phyloP scores from a whole-genome alignment of 345 rosid genomes.

The Durio zibethinus region DNA sequence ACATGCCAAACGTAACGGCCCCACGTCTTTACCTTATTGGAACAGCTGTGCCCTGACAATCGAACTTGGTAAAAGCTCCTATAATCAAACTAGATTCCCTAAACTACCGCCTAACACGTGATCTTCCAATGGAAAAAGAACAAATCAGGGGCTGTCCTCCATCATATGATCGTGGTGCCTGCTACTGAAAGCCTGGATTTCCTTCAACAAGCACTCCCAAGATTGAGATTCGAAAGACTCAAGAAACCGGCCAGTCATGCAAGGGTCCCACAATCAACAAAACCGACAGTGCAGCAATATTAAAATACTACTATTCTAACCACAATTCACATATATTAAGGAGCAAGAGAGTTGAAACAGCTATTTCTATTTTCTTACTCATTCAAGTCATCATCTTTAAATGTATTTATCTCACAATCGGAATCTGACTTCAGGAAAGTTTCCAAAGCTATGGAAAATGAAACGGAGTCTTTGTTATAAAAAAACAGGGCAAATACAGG shows the following conservation, averaged over 20 bases:
- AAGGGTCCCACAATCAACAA: neutral
- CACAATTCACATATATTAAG: neutral
- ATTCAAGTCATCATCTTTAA: neutral
- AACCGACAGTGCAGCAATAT: neutral
- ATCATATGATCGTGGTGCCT: too few species aligned
- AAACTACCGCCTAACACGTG: too few species aligned
- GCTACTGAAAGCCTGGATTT: neutral
- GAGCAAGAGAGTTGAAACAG: neutral
- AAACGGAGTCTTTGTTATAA: neutral
- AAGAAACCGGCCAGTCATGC: neutral
- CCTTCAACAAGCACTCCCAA: neutral
- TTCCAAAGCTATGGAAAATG: slow-evolving; percentile 11
- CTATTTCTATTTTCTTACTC: neutral
- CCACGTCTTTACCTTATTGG: neutral
- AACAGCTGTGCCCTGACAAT: neutral
- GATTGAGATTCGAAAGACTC: neutral
- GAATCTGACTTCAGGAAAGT: neutral
- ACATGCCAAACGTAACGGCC: neutral
- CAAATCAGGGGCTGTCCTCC: neutral
- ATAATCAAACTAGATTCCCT: too few species aligned
- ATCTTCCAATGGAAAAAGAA: too few species aligned
- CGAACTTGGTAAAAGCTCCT: neutral
- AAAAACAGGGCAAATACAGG: neutral
- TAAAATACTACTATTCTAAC: neutral
- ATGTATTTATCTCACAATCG: neutral